Evolutionary conservation across 176 grass and related monocot genomes (phyloP).

Genomic region (Rhynchospora pubera): DNA sequence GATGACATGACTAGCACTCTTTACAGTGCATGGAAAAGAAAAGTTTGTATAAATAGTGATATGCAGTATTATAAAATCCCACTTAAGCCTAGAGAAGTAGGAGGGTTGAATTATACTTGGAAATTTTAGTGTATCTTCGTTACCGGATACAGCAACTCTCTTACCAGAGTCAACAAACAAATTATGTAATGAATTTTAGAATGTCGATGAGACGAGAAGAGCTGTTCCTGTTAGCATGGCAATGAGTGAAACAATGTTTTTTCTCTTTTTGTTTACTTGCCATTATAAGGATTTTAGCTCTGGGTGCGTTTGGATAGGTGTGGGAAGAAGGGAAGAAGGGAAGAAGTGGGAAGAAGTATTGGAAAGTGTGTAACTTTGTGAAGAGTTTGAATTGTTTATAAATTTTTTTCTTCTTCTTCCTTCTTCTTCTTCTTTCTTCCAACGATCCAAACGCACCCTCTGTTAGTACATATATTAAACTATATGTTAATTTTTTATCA

Average conservation of each 20-base stretch:
- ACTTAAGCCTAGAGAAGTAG: neutral
- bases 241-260: neutral
- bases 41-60: constrained; percentile 9
- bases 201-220: neutral
- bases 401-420: too few species aligned
- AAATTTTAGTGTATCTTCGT: neutral
- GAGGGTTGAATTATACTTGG: neutral
- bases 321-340: too few species aligned
- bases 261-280: neutral
- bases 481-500: neutral
- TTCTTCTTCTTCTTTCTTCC: too few species aligned
- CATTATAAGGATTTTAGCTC: neutral
- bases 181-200: neutral
- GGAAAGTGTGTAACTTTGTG: too few species aligned
- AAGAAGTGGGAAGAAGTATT: too few species aligned
- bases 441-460: too few species aligned
- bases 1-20: constrained; percentile 1
- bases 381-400: too few species aligned
- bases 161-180: neutral
- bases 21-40: neutral
- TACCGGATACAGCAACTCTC: neutral
- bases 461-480: neutral
- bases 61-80: neutral
- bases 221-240: neutral
- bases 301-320: too few species aligned